Conservation (phyloP, 176 grass and related monocot genomes). For the Raddia guianensis region DNA sequence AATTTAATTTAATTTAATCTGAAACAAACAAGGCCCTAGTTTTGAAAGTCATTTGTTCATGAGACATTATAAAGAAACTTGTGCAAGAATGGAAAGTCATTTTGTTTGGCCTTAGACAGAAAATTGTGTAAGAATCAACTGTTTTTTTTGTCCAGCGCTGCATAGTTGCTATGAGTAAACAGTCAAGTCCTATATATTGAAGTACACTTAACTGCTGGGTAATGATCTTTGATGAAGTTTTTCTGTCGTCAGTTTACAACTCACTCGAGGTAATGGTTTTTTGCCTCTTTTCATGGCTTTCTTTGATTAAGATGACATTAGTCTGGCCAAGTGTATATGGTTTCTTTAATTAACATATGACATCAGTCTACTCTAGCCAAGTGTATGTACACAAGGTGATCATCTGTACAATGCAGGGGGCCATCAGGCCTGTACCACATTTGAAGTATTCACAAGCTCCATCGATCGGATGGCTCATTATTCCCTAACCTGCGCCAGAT, state of each 20-base stretch:
- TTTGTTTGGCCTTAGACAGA: conserved; percentile 25
- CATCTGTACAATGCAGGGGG: background rate
- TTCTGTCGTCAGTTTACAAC: background rate
- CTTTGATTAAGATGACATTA: background rate
- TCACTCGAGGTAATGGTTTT: background rate
- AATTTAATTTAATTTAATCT: no score
- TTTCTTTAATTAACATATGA: no score
- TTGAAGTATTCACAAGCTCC: background rate
- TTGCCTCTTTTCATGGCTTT: background rate
- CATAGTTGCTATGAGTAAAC: conserved; percentile 2
- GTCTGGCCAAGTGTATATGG: no score
- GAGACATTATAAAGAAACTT: conserved; percentile 28
- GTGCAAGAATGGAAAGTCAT: conserved; percentile 35
- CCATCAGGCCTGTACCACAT: background rate
- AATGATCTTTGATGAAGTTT: background rate
- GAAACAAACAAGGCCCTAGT: no score
- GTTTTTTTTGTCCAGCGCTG: conserved; percentile 17
- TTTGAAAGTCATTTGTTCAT: conserved; percentile 35
- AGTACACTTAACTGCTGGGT: background rate
- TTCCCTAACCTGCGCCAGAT: conserved; percentile 1
- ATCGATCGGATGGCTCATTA: background rate
- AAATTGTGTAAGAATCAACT: conserved; percentile 28
- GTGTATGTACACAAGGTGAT: background rate
- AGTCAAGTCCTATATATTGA: background rate
- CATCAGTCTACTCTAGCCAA: background rate